Evolutionary conservation across 2,329 filamentous ascomycete genomes (phyloP).

Genomic region (Alternaria conjuncta): DNA sequence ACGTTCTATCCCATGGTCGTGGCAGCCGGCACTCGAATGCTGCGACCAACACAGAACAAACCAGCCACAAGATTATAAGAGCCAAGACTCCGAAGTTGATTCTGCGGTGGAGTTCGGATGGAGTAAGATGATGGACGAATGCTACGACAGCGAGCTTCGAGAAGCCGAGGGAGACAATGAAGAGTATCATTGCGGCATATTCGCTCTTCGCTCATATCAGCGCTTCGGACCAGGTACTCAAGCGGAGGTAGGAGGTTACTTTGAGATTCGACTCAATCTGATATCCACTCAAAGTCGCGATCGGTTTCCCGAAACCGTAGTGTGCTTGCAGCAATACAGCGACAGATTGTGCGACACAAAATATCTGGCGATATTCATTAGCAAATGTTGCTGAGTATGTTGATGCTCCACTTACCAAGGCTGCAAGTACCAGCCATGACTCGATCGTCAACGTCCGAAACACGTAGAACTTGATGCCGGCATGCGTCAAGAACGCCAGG

Average conservation of each 20-base stretch:
- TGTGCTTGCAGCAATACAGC: slow-evolving; percentile 22
- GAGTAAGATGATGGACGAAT: slow-evolving; percentile 31
- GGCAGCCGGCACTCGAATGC: slow-evolving; percentile 24
- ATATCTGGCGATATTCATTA: slow-evolving; percentile 13
- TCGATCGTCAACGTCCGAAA: slow-evolving; percentile 21
- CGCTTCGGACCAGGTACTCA: background rate
- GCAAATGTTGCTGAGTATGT: background rate
- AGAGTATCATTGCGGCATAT: slow-evolving; percentile 33
- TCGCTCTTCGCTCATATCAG: slow-evolving; percentile 23
- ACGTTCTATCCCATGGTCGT: slow-evolving; percentile 26
- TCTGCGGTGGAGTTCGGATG: slow-evolving; percentile 18
- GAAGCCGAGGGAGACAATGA: slow-evolving; percentile 32
- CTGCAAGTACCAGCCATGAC: slow-evolving; percentile 19
- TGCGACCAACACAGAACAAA: slow-evolving; percentile 18
- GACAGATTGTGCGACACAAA: slow-evolving; percentile 27
- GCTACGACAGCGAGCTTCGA: slow-evolving; percentile 37
- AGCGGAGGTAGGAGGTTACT: background rate
- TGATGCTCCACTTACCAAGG: slow-evolving; percentile 16
- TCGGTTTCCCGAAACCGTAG: slow-evolving; percentile 30
- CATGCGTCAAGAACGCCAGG: slow-evolving; percentile 27
- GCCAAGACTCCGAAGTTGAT: slow-evolving; percentile 21
- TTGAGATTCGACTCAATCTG: slow-evolving; percentile 20
- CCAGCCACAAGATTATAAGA: slow-evolving; percentile 18
- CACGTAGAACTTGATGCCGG: slow-evolving; percentile 28
- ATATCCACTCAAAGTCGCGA: slow-evolving; percentile 12